Percentiles rank a stretch among this genome's conserved stretches.
Conservation (phyloP, 2,329 filamentous ascomycete species). For the Simplicillium sp. region DNA sequence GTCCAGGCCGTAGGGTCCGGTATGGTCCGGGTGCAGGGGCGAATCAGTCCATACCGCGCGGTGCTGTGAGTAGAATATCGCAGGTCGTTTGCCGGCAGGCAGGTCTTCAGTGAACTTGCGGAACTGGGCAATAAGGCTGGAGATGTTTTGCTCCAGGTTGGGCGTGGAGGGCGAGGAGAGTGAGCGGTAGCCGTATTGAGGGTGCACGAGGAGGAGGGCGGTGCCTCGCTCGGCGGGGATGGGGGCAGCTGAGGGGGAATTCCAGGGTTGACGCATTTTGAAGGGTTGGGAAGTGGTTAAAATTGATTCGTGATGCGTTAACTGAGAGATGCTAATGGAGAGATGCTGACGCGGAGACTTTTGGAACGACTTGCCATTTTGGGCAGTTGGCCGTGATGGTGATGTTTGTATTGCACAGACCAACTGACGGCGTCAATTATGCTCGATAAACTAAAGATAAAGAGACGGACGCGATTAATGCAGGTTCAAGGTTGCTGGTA, state of each 20-base stretch:
- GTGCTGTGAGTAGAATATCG: neutral
- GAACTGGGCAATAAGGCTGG: neutral
- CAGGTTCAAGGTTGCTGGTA: too few species aligned
- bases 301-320: too few species aligned
- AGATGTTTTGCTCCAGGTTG: constrained; percentile 3
- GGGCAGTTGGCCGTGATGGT: too few species aligned
- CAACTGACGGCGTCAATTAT: too few species aligned
- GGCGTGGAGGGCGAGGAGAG: constrained; percentile 3
- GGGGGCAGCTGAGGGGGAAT: neutral
- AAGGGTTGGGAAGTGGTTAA: too few species aligned
- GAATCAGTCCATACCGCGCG: neutral
- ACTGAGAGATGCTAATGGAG: too few species aligned
- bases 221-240: neutral
- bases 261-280: neutral
- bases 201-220: neutral
- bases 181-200: constrained; percentile 6
- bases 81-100: neutral
- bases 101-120: neutral
- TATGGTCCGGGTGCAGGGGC: neutral
- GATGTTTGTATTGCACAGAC: too few species aligned
- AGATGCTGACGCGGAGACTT: too few species aligned
- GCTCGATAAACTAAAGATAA: too few species aligned
- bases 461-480: too few species aligned
- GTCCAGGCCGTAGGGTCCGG: neutral
- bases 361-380: too few species aligned